Base-by-base conservation (phyloP, 192 early-diverging fungal species). In the Dissophora globulifera region DNA sequence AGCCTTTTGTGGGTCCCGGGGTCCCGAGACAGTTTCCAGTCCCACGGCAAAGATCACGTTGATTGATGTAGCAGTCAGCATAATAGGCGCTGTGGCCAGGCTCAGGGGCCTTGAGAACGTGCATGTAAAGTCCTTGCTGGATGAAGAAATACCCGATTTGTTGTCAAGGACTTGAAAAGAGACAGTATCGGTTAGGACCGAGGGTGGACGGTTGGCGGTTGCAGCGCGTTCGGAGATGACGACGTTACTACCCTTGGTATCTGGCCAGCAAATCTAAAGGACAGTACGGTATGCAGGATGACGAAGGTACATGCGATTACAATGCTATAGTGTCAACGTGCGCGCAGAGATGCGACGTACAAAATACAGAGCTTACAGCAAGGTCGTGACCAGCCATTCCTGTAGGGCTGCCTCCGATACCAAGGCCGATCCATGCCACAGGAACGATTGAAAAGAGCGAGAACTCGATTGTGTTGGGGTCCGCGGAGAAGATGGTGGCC, bases 321-420 rank as follows among this genome's bases (percentile, higher is more conserved):
- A n/a, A n/a, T n/a, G n/a, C n/a, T n/a, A n/a, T n/a, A n/a, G n/a
- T n/a, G n/a, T n/a, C n/a, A n/a, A n/a, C n/a, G n/a, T n/a, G n/a
- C n/a, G n/a, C n/a, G n/a, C n/a, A n/a, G n/a, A n/a, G n/a, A n/a
- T n/a, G n/a, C n/a, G n/a, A n/a, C n/a, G n/a, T n/a, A n/a, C n/a
- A n/a, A n/a, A n/a, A n/a, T n/a, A n/a, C n/a, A n/a, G n/a, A n/a
- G 46, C 62, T 66, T 75, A 75, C 71, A 6, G 71, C 71, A 13
- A 75, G 62, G 26, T 75, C 71, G 15, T 75, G 65, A 22, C 50
- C 49, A 32, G 55, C 49, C 71, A 75, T 75, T n/a, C 27, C 49
- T 2, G n/a, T 33, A 6, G 48, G 13, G 9, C n/a, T 17, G 10
- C 71, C 71, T 27, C 71, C 71, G 41, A 65, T 46, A 16, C 71